Conservation (phyloP, 2,329 filamentous ascomycete species). For the Pseudofabraea citricarpa region DNA sequence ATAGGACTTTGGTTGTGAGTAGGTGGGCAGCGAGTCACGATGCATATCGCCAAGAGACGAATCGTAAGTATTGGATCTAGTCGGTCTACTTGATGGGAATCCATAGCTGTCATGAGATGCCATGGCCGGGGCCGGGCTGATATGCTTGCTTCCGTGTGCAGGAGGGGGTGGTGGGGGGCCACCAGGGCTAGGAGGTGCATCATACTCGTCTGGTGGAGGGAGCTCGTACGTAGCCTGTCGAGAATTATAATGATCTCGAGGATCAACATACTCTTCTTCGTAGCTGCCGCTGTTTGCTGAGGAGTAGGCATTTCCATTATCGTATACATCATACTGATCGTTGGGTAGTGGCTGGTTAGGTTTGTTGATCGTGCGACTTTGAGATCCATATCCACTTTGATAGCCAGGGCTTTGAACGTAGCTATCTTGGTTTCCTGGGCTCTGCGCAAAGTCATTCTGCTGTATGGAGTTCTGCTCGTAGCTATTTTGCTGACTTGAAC, state of each 20-base stretch:
- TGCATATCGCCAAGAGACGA: constrained; percentile 15
- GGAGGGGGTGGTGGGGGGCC: constrained; percentile 29
- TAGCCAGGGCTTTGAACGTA: constrained; percentile 3
- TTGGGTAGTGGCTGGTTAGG: constrained; percentile 12
- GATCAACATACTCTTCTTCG: constrained; percentile 16
- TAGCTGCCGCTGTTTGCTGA: constrained; percentile 8
- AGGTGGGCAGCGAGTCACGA: constrained; percentile 19
- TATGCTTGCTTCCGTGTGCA: constrained; percentile 22
- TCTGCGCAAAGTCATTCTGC: constrained; percentile 3
- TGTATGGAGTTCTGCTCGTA: constrained; percentile 15
- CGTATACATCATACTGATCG: constrained; percentile 23
- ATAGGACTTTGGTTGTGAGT: constrained; percentile 21
- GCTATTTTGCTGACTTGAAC: too few relatives aligned
- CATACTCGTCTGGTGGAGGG: constrained; percentile 22
- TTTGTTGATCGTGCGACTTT: not conserved
- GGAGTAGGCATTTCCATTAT: constrained; percentile 17
- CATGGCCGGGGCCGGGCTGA: constrained; percentile 16
- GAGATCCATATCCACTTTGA: constrained; percentile 6
- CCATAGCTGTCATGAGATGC: constrained; percentile 18
- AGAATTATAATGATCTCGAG: constrained; percentile 17
- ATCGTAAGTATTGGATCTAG: constrained; percentile 14
- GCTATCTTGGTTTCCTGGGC: constrained; percentile 3
- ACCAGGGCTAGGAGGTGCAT: constrained; percentile 24
- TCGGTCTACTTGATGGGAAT: constrained; percentile 10
- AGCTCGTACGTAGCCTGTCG: constrained; percentile 21